phyloP scores from a whole-genome alignment of 148 eudicot species.

The Cornus suecica region DNA sequence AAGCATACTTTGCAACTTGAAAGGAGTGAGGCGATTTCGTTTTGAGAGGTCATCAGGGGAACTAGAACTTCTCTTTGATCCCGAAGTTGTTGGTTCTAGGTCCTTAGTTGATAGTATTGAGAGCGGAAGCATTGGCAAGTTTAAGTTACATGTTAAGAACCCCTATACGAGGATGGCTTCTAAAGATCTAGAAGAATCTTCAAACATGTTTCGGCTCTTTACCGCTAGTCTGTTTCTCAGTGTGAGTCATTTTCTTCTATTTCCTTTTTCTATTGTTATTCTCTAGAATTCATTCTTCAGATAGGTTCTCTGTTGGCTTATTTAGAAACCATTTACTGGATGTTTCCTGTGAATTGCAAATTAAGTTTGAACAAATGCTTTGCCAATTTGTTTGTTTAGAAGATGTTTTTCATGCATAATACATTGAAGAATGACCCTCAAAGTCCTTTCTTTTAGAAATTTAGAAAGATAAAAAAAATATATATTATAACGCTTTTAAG shows the following conservation, averaged over 20 bases:
- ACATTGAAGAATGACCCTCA: neutral
- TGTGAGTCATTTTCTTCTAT: conserved; percentile 45
- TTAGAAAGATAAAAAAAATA: neutral
- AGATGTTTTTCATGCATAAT: neutral
- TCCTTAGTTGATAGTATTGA: conserved; percentile 74
- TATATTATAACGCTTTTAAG: neutral
- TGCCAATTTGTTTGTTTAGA: too few relatives aligned
- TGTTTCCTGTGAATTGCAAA: conserved; percentile 1
- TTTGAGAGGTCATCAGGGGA: conserved; percentile 53
- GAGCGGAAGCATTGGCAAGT: conserved; percentile 56
- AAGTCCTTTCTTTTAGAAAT: neutral
- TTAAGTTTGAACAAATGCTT: neutral
- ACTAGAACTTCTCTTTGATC: conserved; percentile 82
- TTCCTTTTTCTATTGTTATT: neutral
- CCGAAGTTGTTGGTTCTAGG: conserved; percentile 77
- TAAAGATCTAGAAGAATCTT: conserved; percentile 76
- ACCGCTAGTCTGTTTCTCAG: conserved; percentile 75
- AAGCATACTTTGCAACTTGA: conserved; percentile 56
- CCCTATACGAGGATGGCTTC: conserved; percentile 84
- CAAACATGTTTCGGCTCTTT: conserved; percentile 80
- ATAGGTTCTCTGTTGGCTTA: conserved; percentile 4
- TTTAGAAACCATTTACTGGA: neutral
- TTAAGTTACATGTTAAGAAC: conserved; percentile 70
- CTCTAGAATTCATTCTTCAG: neutral
- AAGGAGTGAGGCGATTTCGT: conserved; percentile 65